Percentiles rank a stretch among this genome's conserved stretches.
These are phyloP conservation scores for Botrytis tulipae DNA, from an alignment of 2,329 filamentous ascomycete species.

Conservation along the genomic window DNA sequence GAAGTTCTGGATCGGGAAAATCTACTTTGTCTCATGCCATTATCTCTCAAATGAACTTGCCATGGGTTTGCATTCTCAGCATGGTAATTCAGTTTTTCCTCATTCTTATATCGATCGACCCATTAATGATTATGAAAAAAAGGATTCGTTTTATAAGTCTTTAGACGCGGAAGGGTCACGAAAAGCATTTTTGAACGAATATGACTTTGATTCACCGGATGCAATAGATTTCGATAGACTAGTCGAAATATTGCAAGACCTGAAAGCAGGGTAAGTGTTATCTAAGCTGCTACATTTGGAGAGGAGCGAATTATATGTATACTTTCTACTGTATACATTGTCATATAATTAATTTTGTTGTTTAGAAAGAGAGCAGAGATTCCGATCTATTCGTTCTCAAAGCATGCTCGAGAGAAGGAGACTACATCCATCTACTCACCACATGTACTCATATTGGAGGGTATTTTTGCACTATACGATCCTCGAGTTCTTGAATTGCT, in stretches of 20 bases:
- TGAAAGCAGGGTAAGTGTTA: slow-evolving; percentile 80
- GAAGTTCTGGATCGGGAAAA: slow-evolving; percentile 92
- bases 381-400: slow-evolving; percentile 90
- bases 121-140: slow-evolving; percentile 41
- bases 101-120: neutral
- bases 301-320: neutral
- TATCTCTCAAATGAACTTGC: slow-evolving; percentile 82
- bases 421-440: slow-evolving; percentile 94
- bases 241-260: slow-evolving; percentile 72
- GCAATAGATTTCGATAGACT: slow-evolving; percentile 93
- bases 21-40: slow-evolving; percentile 92
- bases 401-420: slow-evolving; percentile 75
- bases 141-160: slow-evolving; percentile 96
- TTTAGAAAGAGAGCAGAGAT: slow-evolving; percentile 81
- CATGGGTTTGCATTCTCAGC: slow-evolving; percentile 96
- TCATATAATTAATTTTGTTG: slow-evolving; percentile 14
- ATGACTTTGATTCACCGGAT: slow-evolving; percentile 92
- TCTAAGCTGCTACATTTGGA: neutral
- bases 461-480: slow-evolving; percentile 93
- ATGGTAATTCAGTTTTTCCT: slow-evolving; percentile 62
- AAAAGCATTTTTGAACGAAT: slow-evolving; percentile 84
- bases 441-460: slow-evolving; percentile 91
- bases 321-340: neutral
- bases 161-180: slow-evolving; percentile 75
- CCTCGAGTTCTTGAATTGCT: slow-evolving; percentile 78